phyloP scores from a whole-genome alignment of 805 yeast genomes.

The Candida nanaspora region DNA sequence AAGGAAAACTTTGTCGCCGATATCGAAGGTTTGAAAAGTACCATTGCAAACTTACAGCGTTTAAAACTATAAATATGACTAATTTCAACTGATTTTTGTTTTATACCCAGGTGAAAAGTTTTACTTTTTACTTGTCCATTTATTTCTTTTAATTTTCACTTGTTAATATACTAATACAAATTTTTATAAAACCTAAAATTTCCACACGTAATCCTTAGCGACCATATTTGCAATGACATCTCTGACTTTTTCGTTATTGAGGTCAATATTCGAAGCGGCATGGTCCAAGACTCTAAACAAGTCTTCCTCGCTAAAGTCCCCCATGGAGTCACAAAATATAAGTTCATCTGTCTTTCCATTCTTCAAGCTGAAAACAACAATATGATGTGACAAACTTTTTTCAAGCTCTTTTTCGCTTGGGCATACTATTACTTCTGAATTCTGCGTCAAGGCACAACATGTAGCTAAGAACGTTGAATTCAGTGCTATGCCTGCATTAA shows the following conservation, averaged over 20 bases:
- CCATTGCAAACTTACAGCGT: conserved; percentile 77
- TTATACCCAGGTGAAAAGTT: not conserved
- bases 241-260: conserved; percentile 39
- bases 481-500: conserved; percentile 75
- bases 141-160: not conserved
- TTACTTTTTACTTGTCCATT: not conserved
- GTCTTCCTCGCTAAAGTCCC: conserved; percentile 54
- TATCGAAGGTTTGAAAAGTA: conserved; percentile 81
- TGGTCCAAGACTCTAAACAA: conserved; percentile 44
- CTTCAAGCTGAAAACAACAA: conserved; percentile 51
- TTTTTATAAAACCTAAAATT: conserved; percentile 6
- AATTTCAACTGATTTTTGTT: not conserved
- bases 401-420: conserved; percentile 42
- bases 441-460: conserved; percentile 23
- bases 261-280: conserved; percentile 41
- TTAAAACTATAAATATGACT: conserved; percentile 44
- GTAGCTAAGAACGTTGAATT: conserved; percentile 54
- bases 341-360: conserved; percentile 46
- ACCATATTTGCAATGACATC: conserved; percentile 40
- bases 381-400: conserved; percentile 51
- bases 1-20: conserved; percentile 74
- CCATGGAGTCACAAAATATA: conserved; percentile 66
- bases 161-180: not conserved
- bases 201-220: conserved; percentile 55
- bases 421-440: conserved; percentile 25